Conservation (phyloP, 2,329 filamentous ascomycete genomes). For the Aspergillus quadrilineatus region DNA sequence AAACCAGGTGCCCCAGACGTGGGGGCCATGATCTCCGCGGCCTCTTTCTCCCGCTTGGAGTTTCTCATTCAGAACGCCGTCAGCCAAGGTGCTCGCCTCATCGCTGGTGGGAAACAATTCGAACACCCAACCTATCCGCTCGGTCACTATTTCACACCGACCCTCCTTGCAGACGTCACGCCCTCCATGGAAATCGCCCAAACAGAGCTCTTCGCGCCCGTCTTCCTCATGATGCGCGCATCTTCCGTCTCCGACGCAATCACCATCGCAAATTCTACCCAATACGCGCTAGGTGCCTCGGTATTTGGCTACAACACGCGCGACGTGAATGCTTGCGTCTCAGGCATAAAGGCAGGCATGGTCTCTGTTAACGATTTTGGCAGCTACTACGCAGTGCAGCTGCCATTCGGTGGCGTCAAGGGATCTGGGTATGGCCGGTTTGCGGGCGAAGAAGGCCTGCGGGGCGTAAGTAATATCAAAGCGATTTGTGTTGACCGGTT, state of each 20-base stretch:
- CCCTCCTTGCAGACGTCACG: slow-evolving; percentile 85
- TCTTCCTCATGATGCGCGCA: slow-evolving; percentile 82
- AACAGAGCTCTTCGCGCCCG: slow-evolving; percentile 87
- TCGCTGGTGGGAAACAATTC: slow-evolving; percentile 74
- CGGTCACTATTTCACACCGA: slow-evolving; percentile 91
- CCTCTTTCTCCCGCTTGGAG: slow-evolving; percentile 74
- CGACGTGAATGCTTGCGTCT: slow-evolving; percentile 64
- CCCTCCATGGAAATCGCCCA: slow-evolving; percentile 82
- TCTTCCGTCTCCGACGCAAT: slow-evolving; percentile 66
- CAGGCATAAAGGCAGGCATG: slow-evolving; percentile 77
- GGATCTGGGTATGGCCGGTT: slow-evolving; percentile 93
- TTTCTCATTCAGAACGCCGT: slow-evolving; percentile 75
- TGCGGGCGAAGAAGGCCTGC: slow-evolving; percentile 82
- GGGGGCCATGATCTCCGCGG: slow-evolving; percentile 83
- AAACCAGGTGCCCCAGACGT: slow-evolving; percentile 59
- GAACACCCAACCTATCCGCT: slow-evolving; percentile 69
- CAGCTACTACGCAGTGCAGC: slow-evolving; percentile 85
- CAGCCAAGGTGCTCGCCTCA: slow-evolving; percentile 71
- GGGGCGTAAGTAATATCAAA: slow-evolving; percentile 84
- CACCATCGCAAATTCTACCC: slow-evolving; percentile 74
- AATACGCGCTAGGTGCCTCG: slow-evolving; percentile 82
- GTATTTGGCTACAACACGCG: slow-evolving; percentile 74
- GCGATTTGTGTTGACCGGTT: slow-evolving; percentile 76
- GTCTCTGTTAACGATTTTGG: slow-evolving; percentile 95
- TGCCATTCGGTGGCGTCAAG: slow-evolving; percentile 89